Base-by-base conservation (phyloP, 2,329 filamentous ascomycete genomes). In the Stachybotrys chlorohalonatus region DNA sequence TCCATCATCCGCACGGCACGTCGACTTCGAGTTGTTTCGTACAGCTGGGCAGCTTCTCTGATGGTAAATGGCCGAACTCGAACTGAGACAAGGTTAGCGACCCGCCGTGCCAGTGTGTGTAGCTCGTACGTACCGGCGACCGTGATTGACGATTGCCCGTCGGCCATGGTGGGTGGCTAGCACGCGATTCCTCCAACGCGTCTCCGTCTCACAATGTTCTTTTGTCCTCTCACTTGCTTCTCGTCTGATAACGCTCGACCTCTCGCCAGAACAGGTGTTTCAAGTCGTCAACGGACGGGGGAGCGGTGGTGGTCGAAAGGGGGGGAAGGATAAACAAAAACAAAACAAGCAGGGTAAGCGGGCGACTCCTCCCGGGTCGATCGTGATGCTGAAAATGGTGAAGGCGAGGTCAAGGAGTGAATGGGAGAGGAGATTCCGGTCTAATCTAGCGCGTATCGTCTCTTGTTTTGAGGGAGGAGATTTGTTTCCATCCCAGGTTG, bases 21-120 rank as follows among this genome's bases (percentile, higher is more conserved):
- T 52, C 15, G 32, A 39, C 8, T 6, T 6, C 8, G 46, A 24
- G 46, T 42, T 9, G 36, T 2, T 9, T 51, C 79, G 55, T 76
- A 87, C 78, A 99, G 75, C 74, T 97, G 93, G 47, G 94, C 94
- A 62, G 94, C 94, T 79, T 99, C 94, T 74, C 91, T 81, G 63
- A 97, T 96, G 11, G 84, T 88, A 64, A 88, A 88, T 6, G 85
- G 85, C 62, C 85, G 82, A 62, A 88, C 85, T 66, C 85, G 83
- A 59, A 88, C 84, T 85, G 42, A 48, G 49, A 39, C 47, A 16
- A 24, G n/a, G 60, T 71, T 54, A 75, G 68, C 57, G 57, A 56
- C 55, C 48, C 31, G 24, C 47, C 11, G 9, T 24, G 47, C 16
- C 32, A 17, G 7, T 2, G 24, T 49, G 52, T 16, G 51, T 53